Conservation (phyloP, 257 asterid genomes). For the Fraxinus americana region DNA sequence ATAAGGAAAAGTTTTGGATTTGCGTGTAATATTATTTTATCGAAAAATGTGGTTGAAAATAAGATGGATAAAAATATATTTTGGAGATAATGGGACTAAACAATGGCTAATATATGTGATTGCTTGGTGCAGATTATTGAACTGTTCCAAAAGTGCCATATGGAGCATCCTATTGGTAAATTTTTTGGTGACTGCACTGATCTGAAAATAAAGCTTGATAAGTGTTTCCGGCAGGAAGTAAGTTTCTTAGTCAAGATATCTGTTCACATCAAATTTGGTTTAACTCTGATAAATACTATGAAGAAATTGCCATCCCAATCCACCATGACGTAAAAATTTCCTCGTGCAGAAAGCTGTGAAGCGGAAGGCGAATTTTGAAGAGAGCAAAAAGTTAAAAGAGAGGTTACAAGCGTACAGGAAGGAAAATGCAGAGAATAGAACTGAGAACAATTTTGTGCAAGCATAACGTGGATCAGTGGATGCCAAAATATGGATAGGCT, state of each 20-base stretch:
- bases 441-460: slow-evolving; percentile 20
- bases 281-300: neutral
- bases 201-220: slow-evolving; percentile 68
- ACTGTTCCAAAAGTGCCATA: slow-evolving; percentile 71
- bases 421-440: slow-evolving; percentile 35
- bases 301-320: neutral
- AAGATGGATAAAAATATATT: too few relatives aligned
- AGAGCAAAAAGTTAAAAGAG: slow-evolving; percentile 69
- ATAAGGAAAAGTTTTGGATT: too few relatives aligned
- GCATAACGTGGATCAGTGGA: slow-evolving; percentile 11
- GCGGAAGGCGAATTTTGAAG: slow-evolving; percentile 82
- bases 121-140: slow-evolving; percentile 60
- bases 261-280: neutral
- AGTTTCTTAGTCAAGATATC: slow-evolving; percentile 22
- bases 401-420: slow-evolving; percentile 45
- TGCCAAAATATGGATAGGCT: neutral
- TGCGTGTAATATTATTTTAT: too few relatives aligned
- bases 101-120: neutral
- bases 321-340: neutral
- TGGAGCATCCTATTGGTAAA: slow-evolving; percentile 76
- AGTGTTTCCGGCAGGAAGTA: slow-evolving; percentile 78
- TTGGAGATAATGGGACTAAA: too few relatives aligned
- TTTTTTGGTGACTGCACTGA: slow-evolving; percentile 77
- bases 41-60: too few relatives aligned
- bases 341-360: slow-evolving; percentile 72